Evolutionary conservation across 257 asterid genomes (phyloP).

Genomic region (Petunia axillaris): DNA sequence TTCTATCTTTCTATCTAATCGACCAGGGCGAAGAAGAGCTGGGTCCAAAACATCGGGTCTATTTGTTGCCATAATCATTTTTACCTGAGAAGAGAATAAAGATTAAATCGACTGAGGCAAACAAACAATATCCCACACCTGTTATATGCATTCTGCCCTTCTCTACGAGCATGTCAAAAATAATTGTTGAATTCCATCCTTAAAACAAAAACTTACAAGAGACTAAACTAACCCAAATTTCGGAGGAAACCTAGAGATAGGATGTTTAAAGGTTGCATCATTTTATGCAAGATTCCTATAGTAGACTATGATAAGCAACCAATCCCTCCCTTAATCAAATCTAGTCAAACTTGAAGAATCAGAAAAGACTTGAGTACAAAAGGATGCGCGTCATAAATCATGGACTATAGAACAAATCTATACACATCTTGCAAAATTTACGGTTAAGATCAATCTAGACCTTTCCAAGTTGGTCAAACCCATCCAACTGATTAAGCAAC

Average conservation of each 20-base stretch:
- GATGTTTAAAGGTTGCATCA: neutral
- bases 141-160: neutral
- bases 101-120: neutral
- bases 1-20: conserved; percentile 92
- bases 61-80: conserved; percentile 98
- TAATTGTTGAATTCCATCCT: neutral
- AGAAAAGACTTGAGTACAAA: neutral
- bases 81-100: conserved; percentile 59
- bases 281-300: conserved; percentile 3
- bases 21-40: conserved; percentile 97
- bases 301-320: neutral
- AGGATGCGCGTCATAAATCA: neutral
- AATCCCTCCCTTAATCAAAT: neutral
- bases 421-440: neutral
- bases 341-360: neutral
- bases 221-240: neutral
- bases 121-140: neutral
- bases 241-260: neutral
- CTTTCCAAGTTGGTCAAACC: conserved; percentile 98
- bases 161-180: neutral
- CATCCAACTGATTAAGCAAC: conserved; percentile 92
- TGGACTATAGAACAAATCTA: neutral
- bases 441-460: conserved; percentile 36
- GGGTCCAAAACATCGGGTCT: conserved; percentile 97
- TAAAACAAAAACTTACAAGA: neutral